These are phyloP conservation scores for Arachnomyces sp. DNA, from an alignment of 2,329 filamentous ascomycete genomes.

Conservation along the genomic window DNA sequence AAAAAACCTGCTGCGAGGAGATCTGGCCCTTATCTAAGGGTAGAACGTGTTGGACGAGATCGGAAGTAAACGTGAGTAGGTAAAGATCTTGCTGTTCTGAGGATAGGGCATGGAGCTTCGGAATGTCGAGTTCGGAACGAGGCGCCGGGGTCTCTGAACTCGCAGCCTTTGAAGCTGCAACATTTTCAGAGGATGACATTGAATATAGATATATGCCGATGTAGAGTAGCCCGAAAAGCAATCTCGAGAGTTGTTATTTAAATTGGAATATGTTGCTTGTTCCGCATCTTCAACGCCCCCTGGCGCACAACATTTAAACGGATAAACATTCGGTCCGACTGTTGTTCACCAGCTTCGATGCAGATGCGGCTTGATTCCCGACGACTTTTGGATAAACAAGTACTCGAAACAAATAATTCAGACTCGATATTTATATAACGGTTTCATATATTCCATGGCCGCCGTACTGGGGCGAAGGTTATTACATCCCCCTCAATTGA, in stretches of 20 bases:
- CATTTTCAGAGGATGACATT: constrained; percentile 33
- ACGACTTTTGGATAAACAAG: too few relatives aligned
- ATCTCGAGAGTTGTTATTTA: too few relatives aligned
- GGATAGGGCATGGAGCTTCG: constrained; percentile 81
- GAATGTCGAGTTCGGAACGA: constrained; percentile 66
- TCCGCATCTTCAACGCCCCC: too few relatives aligned
- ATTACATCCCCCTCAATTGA: constrained; percentile 1
- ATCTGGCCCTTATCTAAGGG: constrained; percentile 69
- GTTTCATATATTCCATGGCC: constrained; percentile 6
- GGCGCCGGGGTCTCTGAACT: constrained; percentile 27
- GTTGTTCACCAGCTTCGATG: not conserved
- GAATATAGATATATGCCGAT: constrained; percentile 1
- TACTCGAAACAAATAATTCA: not conserved
- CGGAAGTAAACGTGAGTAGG: constrained; percentile 78
- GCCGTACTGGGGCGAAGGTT: constrained; percentile 3
- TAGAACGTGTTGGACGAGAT: constrained; percentile 72
- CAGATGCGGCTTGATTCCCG: too few relatives aligned
- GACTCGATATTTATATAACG: too few relatives aligned
- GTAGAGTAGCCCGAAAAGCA: too few relatives aligned
- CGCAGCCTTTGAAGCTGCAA: constrained; percentile 24
- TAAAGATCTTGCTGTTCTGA: constrained; percentile 95
- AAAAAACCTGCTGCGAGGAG: constrained; percentile 78
- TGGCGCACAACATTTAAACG: not conserved
- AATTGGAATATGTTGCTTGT: too few relatives aligned
- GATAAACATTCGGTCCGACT: constrained; percentile 6